These are phyloP conservation scores for Colletotrichum karsti DNA, from an alignment of 2,329 filamentous ascomycete species.

Conservation along the genomic window DNA sequence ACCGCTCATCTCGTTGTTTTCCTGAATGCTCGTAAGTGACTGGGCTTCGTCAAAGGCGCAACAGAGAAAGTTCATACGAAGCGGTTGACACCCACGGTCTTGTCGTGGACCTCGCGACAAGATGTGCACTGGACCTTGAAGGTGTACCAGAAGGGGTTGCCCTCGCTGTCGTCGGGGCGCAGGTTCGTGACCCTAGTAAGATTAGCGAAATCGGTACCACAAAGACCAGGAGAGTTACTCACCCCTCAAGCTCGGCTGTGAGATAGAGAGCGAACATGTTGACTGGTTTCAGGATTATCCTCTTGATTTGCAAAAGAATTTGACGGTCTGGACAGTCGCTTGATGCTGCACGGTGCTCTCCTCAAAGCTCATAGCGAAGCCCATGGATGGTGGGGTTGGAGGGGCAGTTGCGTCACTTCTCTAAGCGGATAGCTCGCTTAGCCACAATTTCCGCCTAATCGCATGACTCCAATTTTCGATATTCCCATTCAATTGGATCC, in stretches of 20 bases:
- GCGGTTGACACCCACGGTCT: constrained; percentile 85
- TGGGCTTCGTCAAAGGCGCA: too few relatives aligned
- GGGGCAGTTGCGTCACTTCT: constrained; percentile 25
- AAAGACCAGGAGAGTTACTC: constrained; percentile 39
- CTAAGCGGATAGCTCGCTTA: neutral
- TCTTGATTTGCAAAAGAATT: neutral
- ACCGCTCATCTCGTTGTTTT: constrained; percentile 88
- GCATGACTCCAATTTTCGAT: neutral
- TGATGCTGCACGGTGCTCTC: neutral
- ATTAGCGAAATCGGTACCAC: neutral
- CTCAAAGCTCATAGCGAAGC: neutral
- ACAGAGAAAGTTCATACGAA: constrained; percentile 70
- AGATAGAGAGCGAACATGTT: constrained; percentile 73
- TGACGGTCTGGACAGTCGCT: neutral
- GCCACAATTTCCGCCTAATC: neutral
- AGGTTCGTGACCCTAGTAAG: constrained; percentile 83
- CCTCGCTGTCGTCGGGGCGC: constrained; percentile 81
- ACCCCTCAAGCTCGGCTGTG: constrained; percentile 77
- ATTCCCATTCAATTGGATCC: constrained; percentile 3
- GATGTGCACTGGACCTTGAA: constrained; percentile 99
- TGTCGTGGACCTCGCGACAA: constrained; percentile 89
- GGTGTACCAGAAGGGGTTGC: constrained; percentile 92
- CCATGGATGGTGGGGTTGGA: constrained; percentile 24
- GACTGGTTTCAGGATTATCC: neutral
- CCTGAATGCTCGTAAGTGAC: constrained; percentile 57